Conservation (phyloP, 2,329 filamentous ascomycete species). For the Botrytis deweyae region DNA sequence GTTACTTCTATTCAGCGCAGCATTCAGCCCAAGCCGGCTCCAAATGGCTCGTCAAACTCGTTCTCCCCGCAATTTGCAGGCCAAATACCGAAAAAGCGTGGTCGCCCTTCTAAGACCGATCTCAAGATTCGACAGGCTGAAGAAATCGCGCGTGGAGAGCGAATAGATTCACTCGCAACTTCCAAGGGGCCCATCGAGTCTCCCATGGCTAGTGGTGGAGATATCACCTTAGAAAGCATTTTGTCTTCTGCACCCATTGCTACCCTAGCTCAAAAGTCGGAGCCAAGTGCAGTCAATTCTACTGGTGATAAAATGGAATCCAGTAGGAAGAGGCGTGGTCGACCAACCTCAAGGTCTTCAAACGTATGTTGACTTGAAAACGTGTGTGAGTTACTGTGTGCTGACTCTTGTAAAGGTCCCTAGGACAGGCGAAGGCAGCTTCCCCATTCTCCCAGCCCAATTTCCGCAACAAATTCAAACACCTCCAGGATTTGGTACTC, state of each 20-base stretch:
- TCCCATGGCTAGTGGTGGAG: constrained; percentile 18
- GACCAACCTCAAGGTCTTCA: constrained; percentile 25
- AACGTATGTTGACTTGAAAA: constrained; percentile 26
- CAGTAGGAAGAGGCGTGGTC: constrained; percentile 30
- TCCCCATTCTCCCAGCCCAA: constrained; percentile 15
- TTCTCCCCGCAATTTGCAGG: constrained; percentile 26
- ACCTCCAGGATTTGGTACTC: neutral
- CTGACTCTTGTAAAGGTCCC: constrained; percentile 17
- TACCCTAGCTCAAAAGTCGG: neutral
- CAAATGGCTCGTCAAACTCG: constrained; percentile 32
- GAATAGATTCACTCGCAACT: constrained; percentile 29
- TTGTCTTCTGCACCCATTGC: neutral
- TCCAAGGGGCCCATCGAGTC: constrained; percentile 14
- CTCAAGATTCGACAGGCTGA: constrained; percentile 33
- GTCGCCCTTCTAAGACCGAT: constrained; percentile 38
- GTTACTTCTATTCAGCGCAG: constrained; percentile 25
- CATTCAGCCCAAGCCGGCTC: constrained; percentile 35
- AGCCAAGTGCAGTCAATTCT: neutral
- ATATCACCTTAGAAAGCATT: constrained; percentile 13
- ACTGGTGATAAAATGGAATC: constrained; percentile 23
- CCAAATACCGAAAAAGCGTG: constrained; percentile 33
- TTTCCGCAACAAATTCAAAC: neutral
- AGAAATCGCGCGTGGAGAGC: constrained; percentile 34
- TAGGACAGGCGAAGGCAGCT: constrained; percentile 30
- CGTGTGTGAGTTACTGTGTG: constrained; percentile 10